Base-by-base conservation (phyloP, 1,139 yeast genomes). In the Zygosaccharomyces sapae region DNA sequence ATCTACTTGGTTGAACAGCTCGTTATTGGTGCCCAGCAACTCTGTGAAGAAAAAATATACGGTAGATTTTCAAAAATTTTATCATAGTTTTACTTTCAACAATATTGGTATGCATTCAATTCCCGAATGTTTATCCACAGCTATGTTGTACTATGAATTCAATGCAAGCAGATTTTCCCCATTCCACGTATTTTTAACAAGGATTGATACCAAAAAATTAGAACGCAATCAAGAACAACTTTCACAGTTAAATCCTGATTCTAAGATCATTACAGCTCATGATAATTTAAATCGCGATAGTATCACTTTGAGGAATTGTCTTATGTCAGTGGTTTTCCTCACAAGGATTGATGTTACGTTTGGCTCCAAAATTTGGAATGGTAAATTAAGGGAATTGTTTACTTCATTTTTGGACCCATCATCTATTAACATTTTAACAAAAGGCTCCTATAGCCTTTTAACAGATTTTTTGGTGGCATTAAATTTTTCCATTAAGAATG, bases 401-500 rank as follows among this genome's bases (percentile, higher is more conserved):
- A 51, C 55, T 27, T 48, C 51, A 12, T 63, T 61, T 44, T 47
- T 63, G 33, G 47, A 49, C 24, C 50, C 67, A 2, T 50, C 47
- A 18, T 50, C 52, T 13, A 35, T 52, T 9, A 63, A 63, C 47
- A 41, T 63, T 22, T 41, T 64, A 30, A 53, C 56, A 5, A 54
- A 57, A 8, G 61, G 61, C 13, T 60, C 66, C 3, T 58, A 59
- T 43, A 54, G 53, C 31, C 41, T 62, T 18, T 49, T 62, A 29
- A 57, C 63, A 5, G 63, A 64, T 50, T 61, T 63, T 34, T 49
- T 64, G 12, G 62, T 62, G 4, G 59, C 67, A 1, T 47, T 63
- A 37, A 64, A 62, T 40, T 63, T 55, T 42, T 63, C 68, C 2
- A 62, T 63, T 16, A 62, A 62, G 39, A 64, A 63, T 45, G 53